Percentiles rank a stretch among this genome's conserved stretches.
Conservation (phyloP, 305 asterid species). For the Fraxinus baroniana region DNA sequence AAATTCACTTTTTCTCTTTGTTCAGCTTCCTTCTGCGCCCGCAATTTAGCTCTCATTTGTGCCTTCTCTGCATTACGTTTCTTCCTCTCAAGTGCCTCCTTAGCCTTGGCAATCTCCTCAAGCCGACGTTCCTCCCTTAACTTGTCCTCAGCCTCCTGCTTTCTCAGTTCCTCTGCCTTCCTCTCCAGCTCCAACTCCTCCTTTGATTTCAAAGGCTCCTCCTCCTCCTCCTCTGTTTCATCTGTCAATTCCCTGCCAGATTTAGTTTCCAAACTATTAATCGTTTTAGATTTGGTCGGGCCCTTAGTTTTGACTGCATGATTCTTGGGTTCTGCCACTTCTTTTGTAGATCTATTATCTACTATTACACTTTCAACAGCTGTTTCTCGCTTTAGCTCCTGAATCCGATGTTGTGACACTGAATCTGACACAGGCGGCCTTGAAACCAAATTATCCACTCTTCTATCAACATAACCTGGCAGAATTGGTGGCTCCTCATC, state of each 20-base stretch:
- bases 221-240: conserved; percentile 27
- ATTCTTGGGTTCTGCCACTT: conserved; percentile 29
- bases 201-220: conserved; percentile 29
- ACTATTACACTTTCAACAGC: conserved; percentile 17
- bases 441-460: conserved; percentile 29
- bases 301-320: conserved; percentile 19
- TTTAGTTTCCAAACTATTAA: conserved; percentile 25
- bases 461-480: conserved; percentile 32
- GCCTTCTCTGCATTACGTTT: conserved; percentile 57
- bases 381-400: conserved; percentile 30
- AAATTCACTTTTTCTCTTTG: conserved; percentile 56
- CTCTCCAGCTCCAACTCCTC: conserved; percentile 48
- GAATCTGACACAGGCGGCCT: conserved; percentile 17
- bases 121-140: conserved; percentile 51
- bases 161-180: conserved; percentile 46
- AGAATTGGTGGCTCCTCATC: conserved; percentile 48
- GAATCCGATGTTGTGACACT: conserved; percentile 19
- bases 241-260: conserved; percentile 23
- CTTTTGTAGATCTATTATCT: conserved; percentile 15
- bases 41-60: conserved; percentile 50
- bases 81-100: conserved; percentile 68
- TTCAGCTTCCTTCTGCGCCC: conserved; percentile 67
- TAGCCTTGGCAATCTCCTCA: conserved; percentile 60
- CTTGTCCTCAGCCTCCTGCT: conserved; percentile 37
- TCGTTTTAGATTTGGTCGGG: conserved; percentile 20